Percentiles rank a stretch among this genome's conserved stretches.
phyloP scores from a whole-genome alignment of 352 stramenopile genomes.

The Phytophthora sp. region DNA sequence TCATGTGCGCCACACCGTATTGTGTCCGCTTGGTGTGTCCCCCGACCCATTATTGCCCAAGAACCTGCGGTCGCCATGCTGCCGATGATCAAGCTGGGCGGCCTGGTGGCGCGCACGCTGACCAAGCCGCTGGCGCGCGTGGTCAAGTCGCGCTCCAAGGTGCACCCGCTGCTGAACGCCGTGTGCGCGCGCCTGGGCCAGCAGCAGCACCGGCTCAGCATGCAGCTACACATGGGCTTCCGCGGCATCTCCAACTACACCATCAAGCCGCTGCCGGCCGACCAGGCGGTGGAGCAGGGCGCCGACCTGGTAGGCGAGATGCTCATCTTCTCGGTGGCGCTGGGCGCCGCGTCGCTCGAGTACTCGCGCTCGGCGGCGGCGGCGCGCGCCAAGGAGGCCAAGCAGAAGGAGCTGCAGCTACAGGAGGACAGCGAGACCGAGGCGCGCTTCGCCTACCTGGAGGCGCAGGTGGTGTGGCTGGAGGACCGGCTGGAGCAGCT shows the following conservation, averaged over 20 bases:
- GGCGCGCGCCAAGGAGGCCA: constrained; percentile 61
- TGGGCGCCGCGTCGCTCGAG: constrained; percentile 74
- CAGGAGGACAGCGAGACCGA: constrained; percentile 54
- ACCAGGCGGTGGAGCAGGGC: constrained; percentile 81
- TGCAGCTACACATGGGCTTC: constrained; percentile 86
- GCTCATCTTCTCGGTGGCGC: constrained; percentile 81
- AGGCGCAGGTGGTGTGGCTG: constrained; percentile 54
- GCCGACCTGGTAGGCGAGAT: constrained; percentile 79
- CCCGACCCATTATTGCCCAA: not conserved
- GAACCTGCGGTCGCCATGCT: constrained; percentile 38
- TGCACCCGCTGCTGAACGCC: constrained; percentile 62
- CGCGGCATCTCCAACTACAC: constrained; percentile 77
- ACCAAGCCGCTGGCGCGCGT: constrained; percentile 91
- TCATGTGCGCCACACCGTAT: not conserved
- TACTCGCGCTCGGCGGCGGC: constrained; percentile 72
- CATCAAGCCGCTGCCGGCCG: constrained; percentile 74
- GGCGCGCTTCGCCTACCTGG: constrained; percentile 55
- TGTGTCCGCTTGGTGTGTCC: not conserved
- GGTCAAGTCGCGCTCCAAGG: constrained; percentile 89
- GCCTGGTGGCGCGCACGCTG: constrained; percentile 79
- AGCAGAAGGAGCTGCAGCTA: constrained; percentile 52
- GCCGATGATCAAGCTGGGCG: constrained; percentile 86
- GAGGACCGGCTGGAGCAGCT: constrained; percentile 46
- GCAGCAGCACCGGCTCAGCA: constrained; percentile 61
- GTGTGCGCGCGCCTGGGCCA: constrained; percentile 71